Evolutionary conservation across 2,329 filamentous ascomycete genomes (phyloP).

Genomic region (Alternaria tenuissima): DNA sequence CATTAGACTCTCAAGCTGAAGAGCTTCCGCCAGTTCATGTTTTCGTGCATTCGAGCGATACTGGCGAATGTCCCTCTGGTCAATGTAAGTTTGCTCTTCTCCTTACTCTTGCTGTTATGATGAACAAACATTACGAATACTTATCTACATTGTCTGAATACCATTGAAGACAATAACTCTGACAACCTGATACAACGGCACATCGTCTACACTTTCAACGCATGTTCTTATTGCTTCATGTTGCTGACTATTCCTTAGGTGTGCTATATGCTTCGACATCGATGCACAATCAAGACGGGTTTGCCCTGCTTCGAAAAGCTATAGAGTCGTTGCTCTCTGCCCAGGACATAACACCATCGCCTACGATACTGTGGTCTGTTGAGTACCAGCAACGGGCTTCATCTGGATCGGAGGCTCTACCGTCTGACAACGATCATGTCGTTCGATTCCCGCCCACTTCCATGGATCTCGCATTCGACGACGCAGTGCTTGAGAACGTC

Average conservation of each 20-base stretch:
- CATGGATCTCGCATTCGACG: slow-evolving; percentile 77
- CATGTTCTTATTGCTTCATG: slow-evolving; percentile 9
- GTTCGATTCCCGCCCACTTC: slow-evolving; percentile 67
- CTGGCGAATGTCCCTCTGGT: slow-evolving; percentile 85
- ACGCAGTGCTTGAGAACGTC: slow-evolving; percentile 72
- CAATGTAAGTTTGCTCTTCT: slow-evolving; percentile 77
- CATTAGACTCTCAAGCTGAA: slow-evolving; percentile 22
- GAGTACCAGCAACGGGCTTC: slow-evolving; percentile 59
- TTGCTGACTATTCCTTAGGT: slow-evolving; percentile 58
- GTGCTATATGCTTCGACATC: slow-evolving; percentile 65
- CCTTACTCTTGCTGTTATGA: slow-evolving; percentile 67
- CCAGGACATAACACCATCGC: slow-evolving; percentile 44
- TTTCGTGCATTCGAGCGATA: slow-evolving; percentile 84
- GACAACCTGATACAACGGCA: slow-evolving; percentile 79
- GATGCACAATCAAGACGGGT: slow-evolving; percentile 46
- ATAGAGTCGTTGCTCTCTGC: slow-evolving; percentile 55
- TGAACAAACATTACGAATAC: slow-evolving; percentile 84
- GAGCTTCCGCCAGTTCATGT: slow-evolving; percentile 62
- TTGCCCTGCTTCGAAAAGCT: slow-evolving; percentile 51
- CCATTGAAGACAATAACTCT: slow-evolving; percentile 86
- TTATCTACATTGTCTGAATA: slow-evolving; percentile 99
- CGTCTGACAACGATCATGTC: slow-evolving; percentile 52
- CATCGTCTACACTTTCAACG: slow-evolving; percentile 5
- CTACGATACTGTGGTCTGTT: slow-evolving; percentile 61
- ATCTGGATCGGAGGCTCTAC: slow-evolving; percentile 23